Percentiles rank a stretch among this genome's conserved stretches.
Conservation (phyloP, 495 filamentous ascomycete genomes). For the Podospora pseudopauciseta region DNA sequence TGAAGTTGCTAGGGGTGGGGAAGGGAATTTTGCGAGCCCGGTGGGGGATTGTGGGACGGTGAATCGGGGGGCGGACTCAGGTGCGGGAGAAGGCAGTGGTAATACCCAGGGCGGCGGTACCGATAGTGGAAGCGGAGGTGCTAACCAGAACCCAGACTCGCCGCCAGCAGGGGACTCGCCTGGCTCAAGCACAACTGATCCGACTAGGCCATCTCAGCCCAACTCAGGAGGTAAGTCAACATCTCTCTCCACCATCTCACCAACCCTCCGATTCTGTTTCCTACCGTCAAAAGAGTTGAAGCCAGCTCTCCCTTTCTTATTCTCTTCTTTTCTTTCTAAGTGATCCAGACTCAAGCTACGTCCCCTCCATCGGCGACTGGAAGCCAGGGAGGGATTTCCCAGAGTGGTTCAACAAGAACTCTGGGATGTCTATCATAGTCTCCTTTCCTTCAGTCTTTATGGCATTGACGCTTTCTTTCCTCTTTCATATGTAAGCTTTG, state of each 20-base stretch:
- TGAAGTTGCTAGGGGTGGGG: slow-evolving; percentile 33
- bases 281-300: background rate
- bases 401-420: background rate
- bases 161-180: background rate
- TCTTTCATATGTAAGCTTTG: background rate
- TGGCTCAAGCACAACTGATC: background rate
- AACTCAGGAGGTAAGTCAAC: background rate
- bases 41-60: background rate
- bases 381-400: background rate
- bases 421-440: background rate
- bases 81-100: no score
- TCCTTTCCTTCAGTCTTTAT: background rate
- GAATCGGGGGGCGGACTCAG: background rate
- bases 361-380: background rate
- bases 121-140: no score
- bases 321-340: background rate
- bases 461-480: background rate
- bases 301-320: background rate
- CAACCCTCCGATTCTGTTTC: background rate
- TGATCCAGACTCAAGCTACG: background rate
- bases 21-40: background rate
- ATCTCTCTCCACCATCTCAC: background rate
- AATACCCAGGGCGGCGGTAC: background rate
- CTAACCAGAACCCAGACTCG: no score
- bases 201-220: background rate